Conservation (phyloP, 2,329 filamentous ascomycete genomes). For the Aspergillus sp. region DNA sequence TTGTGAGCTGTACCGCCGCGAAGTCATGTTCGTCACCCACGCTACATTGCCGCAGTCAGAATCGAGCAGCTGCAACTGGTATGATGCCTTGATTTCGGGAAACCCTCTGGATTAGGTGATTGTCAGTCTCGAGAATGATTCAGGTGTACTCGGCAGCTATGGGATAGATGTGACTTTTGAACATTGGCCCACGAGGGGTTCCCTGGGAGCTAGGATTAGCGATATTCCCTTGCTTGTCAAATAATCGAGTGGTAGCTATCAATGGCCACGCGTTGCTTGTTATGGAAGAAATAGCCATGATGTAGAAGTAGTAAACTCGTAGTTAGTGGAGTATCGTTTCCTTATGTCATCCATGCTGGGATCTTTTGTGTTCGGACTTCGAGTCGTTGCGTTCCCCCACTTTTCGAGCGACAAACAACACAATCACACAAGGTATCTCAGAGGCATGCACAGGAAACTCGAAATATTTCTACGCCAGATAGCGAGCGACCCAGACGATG, state of each 20-base stretch:
- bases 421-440: background rate
- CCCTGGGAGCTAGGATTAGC: too few relatives aligned
- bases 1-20: background rate
- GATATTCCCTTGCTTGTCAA: background rate
- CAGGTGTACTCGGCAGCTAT: background rate
- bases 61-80: background rate
- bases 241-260: background rate
- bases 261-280: background rate
- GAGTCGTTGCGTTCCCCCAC: background rate
- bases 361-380: background rate
- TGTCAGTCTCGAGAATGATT: background rate
- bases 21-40: background rate
- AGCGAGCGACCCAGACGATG: constrained; percentile 24
- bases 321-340: background rate
- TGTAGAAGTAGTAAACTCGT: background rate
- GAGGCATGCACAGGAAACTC: constrained; percentile 21
- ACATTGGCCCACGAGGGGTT: background rate
- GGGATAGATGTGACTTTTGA: background rate
- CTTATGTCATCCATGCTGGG: constrained; percentile 4
- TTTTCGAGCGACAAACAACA: background rate
- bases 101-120: too few relatives aligned
- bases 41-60: background rate
- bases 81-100: too few relatives aligned
- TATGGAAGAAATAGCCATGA: background rate
- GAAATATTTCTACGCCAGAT: constrained; percentile 13